Base-by-base conservation (phyloP, 768 basidiomycete species). In the Mycena rosella region DNA sequence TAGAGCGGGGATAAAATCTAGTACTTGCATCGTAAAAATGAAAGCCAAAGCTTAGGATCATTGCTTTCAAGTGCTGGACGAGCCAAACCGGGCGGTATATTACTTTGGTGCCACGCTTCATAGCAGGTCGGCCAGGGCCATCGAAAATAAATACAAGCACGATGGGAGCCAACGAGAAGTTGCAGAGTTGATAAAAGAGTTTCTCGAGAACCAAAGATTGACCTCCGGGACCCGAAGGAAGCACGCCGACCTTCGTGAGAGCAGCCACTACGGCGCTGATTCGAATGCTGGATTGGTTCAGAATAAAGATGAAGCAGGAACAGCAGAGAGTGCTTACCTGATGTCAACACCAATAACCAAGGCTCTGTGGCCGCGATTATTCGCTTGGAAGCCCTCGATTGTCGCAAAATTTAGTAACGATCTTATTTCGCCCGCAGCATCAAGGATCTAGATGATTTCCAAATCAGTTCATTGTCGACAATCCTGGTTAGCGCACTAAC, bases 291-390 rank as follows among this genome's bases (percentile, higher is more conserved):
- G 11, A 34, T 6, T 6, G 32, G 11, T 34, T 34, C 32, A 34
- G 32, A n/a, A 6, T 34, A 34, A 5, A 34, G 11, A 34, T 34
- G 11, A 34, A 34, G 32, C 6, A 34, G 32, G 32, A 11, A 34
- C 11, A 34, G 32, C 32, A 5, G 42, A 18, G 44, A 5, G 7
- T 27, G 27, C 55, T 40, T 34, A 34, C 47, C 45, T 63, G 53
- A 63, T 55, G 45, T 64, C 55, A 5, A 36, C 54, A 8, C 63
- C 54, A 7, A 55, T 11, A 15, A 64, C 18, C 18, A 64, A 18
- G 3, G 63, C 49, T 10, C 59, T 7, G 7, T 30, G 24, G 1
- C 56, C 26, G 20, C 54, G 30, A 24, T 48, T 45, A 30, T 64
- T 56, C 8, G 45, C 18, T 18, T 24, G 24, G 36, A 64, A 64